Base-by-base conservation (phyloP, 192 early-diverging fungal species). In the Gaertneriomyces semiglobifer region DNA sequence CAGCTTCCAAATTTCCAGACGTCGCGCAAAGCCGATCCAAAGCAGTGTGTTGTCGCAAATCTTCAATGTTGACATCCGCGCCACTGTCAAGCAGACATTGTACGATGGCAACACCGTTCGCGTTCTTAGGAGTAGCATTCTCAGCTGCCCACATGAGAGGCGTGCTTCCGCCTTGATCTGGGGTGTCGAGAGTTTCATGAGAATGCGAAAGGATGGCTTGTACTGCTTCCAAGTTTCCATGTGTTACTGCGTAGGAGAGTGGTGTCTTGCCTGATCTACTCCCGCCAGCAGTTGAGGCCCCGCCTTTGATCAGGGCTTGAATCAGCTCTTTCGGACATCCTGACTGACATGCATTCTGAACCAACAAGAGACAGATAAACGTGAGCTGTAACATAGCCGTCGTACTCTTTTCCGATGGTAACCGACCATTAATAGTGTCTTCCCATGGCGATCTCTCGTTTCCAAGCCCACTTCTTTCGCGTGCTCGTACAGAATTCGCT, bases 71-170 rank as follows among this genome's bases (percentile, higher is more conserved):
- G 12, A 77, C 58, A 47, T 71, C 67, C 4, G 74, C 77, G 3
- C 75, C 75, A 39, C 58, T 25, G 7, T 68, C 44, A 7, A 82
- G 58, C 10, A 79, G 46, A 20, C 44, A n/a, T 12, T 60, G 38
- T 6, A 82, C 66, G 45, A 82, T 74, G 9, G 66, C 70, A 18
- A 72, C 44, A 43, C 75, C 81, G 43, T 74, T 60, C 50, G 73
- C 69, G 39, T 67, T 53, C 50, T 62, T 75, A 25, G 65, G 9
- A n/a, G n/a, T 38, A 2, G 69, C 75, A 46, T 77, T 74, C 50
- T 82, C 81, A 18, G 71, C 73, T 7, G 81, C 77, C 75, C 75
- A 77, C 81, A 79, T 82, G 20, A 82, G 72, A 16, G 75, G 70
- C 10, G 81, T 82, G 25, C 70, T 70, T 25, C 81, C 81, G 44